These are phyloP conservation scores for Acanthamoeba lenticulata DNA, from an alignment of 208 protist genomes.

Conservation along the genomic window DNA sequence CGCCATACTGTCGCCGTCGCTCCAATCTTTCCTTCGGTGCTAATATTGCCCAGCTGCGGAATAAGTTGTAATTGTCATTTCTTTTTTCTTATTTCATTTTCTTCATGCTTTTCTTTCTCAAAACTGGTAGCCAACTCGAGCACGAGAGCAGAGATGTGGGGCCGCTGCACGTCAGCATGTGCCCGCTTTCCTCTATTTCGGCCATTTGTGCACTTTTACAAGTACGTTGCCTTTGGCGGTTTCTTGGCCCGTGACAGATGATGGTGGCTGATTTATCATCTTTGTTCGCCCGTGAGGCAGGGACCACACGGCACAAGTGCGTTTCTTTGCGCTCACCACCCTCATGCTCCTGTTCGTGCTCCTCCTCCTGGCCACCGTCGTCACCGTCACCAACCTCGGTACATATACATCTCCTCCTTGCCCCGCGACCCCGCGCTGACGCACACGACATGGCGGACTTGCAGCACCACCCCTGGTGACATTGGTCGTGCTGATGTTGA, in stretches of 20 bases:
- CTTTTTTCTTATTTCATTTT: not conserved
- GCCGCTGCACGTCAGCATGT: not conserved
- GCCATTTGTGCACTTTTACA: not conserved
- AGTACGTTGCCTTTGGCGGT: not conserved
- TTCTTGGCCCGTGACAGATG: not conserved
- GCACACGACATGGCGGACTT: too few relatives aligned
- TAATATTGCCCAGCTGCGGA: not conserved
- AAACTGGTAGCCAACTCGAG: not conserved
- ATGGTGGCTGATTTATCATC: too few relatives aligned
- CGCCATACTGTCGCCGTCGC: not conserved
- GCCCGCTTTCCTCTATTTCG: not conserved
- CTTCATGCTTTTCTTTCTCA: not conserved
- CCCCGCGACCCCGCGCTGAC: too few relatives aligned
- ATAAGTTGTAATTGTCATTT: not conserved
- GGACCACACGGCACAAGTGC: constrained; percentile 10
- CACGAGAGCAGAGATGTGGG: not conserved
- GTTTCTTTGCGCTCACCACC: not conserved
- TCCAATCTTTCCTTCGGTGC: not conserved
- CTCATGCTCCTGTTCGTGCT: not conserved
- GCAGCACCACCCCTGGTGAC: too few relatives aligned
- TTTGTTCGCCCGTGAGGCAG: not conserved
- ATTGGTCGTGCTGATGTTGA: not conserved
- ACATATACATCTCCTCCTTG: not conserved
- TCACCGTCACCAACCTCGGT: not conserved
- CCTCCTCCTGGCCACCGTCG: not conserved